Evolutionary conservation across 2,329 filamentous ascomycete species (phyloP).

Genomic region (Sclerotinia minor): DNA sequence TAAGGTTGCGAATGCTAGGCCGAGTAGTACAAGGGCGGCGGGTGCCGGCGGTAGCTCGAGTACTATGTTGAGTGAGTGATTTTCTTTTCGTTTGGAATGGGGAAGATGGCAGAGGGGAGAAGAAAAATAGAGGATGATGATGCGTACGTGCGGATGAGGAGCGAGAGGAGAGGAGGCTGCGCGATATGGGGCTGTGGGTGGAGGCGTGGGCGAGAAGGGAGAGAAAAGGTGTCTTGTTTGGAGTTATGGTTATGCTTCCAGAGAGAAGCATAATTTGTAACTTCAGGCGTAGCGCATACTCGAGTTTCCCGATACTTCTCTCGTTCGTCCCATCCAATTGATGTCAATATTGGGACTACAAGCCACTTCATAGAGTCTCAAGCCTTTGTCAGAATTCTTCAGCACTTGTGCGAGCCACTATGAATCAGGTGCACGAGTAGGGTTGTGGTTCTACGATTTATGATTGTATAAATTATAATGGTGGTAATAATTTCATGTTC

Average conservation of each 20-base stretch:
- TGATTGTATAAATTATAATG: neutral
- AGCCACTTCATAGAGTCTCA: neutral
- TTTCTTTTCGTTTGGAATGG: neutral
- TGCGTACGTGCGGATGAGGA: neutral
- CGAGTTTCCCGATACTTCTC: neutral
- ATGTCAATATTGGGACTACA: neutral
- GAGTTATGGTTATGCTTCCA: neutral
- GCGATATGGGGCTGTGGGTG: neutral
- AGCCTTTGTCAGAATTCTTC: neutral
- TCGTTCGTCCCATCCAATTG: neutral
- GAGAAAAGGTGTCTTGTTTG: neutral
- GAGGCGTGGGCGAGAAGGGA: neutral
- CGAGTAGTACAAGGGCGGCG: conserved; percentile 87
- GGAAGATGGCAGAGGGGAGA: conserved; percentile 4
- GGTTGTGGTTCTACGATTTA: neutral
- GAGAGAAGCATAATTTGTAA: neutral
- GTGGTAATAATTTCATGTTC: neutral
- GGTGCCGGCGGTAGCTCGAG: conserved; percentile 94
- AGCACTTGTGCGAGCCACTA: neutral
- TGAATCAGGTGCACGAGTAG: neutral
- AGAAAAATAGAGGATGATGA: neutral
- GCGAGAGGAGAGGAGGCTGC: neutral
- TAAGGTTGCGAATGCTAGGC: conserved; percentile 90
- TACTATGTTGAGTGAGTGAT: conserved; percentile 89
- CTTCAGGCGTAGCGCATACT: neutral